Base-by-base conservation (phyloP, 805 yeast species). In the Ogataea populi-albae region DNA sequence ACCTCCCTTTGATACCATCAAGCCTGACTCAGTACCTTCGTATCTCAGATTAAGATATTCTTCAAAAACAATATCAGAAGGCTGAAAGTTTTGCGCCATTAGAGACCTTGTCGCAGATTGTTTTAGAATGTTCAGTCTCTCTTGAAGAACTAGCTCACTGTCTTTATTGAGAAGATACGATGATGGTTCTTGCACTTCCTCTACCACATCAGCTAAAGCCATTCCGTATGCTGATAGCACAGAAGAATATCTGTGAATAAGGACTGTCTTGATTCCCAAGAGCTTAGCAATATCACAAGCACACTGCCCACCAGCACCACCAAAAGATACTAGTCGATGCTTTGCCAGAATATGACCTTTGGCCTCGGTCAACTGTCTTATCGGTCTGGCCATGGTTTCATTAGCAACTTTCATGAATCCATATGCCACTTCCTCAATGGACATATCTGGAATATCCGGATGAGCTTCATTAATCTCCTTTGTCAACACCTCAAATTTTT, bases 21-120 rank as follows among this genome's bases (percentile, higher is more conserved):
- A 62, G 27, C 81, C 78, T 3, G 96, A 82, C 53, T 88, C 96
- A 17, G 95, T 81, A 5, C 96, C 96, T 44, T 77, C 76, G 57
- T 84, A 88, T 51, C 91, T 72, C 69, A 87, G 65, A 54, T 86
- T 87, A 40, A 87, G 63, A 46, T 71, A 25, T 9, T 22, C n/a
- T n/a, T n/a, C n/a, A n/a, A n/a, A n/a, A n/a, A n/a, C n/a, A n/a
- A n/a, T n/a, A n/a, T n/a, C n/a, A n/a, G n/a, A n/a, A n/a, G n/a
- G n/a, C n/a, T n/a, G n/a, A n/a, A n/a, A n/a, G n/a, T n/a, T n/a
- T n/a, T n/a, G n/a, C n/a, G n/a, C n/a, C n/a, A n/a, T n/a, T n/a
- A 38, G 52, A 68, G 33, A 54, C 66, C 29, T 35, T 35, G 23
- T 4, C 19, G 23, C 20, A 50, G 46, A 14, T 37, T 36, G n/a